Conservation (phyloP, 2,329 filamentous ascomycete species). For the Penicillium crustosum region DNA sequence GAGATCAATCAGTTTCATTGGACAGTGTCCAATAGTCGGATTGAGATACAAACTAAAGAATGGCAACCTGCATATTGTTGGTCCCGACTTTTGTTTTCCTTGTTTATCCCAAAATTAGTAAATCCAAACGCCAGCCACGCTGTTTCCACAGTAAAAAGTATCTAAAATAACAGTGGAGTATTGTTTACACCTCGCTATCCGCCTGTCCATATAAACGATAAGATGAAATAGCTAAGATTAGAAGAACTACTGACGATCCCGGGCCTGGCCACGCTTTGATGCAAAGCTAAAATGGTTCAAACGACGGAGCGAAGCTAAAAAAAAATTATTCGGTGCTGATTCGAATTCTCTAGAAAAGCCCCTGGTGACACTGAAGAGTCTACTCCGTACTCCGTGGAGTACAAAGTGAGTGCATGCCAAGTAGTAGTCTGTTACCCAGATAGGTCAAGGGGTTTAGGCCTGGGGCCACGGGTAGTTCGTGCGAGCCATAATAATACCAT, state of each 20-base stretch:
- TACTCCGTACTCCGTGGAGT: not conserved
- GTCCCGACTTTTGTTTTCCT: not conserved
- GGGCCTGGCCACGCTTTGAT: conserved; percentile 6
- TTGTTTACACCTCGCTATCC: not conserved
- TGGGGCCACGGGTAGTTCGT: not conserved
- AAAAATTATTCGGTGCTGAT: not conserved
- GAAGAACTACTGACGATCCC: conserved; percentile 10
- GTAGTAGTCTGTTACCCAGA: not conserved
- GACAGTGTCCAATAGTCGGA: not conserved
- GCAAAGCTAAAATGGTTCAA: conserved; percentile 13
- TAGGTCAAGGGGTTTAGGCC: not conserved
- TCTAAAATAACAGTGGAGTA: not conserved
- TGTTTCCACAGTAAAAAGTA: not conserved
- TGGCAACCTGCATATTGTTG: not conserved
- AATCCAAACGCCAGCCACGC: not conserved
- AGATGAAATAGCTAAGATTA: not conserved
- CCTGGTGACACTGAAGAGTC: not conserved
- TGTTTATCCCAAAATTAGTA: not conserved
- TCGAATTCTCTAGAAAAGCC: not conserved
- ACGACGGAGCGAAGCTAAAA: conserved; percentile 10
- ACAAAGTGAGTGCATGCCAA: conserved; percentile 5
- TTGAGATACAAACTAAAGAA: not conserved
- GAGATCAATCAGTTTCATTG: not conserved
- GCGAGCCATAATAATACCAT: not conserved
- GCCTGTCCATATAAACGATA: not conserved